These are phyloP conservation scores for Talinum fruticosum DNA, from an alignment of 148 eudicot genomes.

Conservation along the genomic window DNA sequence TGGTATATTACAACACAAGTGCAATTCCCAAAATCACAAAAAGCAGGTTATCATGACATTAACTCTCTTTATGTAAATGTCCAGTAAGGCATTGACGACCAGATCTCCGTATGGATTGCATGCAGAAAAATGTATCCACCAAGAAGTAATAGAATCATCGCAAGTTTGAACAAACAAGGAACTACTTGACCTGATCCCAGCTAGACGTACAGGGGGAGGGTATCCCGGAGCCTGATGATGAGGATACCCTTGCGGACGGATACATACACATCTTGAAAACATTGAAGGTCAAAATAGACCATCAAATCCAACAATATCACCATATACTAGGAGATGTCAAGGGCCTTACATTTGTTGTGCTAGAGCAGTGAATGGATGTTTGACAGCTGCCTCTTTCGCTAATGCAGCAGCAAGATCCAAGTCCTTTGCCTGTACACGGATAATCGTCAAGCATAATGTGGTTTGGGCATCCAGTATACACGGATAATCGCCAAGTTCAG, in stretches of 20 bases:
- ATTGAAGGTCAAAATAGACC: background rate
- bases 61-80: no score
- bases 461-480: no score
- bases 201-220: no score
- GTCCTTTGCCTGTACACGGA: slow-evolving; percentile 67
- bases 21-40: background rate
- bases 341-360: slow-evolving; percentile 59
- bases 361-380: slow-evolving; percentile 58
- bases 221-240: no score
- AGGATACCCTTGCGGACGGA: no score
- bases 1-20: background rate
- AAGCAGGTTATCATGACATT: background rate
- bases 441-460: background rate
- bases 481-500: background rate
- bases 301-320: background rate
- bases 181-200: no score
- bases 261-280: no score
- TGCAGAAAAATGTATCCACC: no score
- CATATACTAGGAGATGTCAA: background rate
- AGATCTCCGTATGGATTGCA: no score
- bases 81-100: no score
- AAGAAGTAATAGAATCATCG: no score
- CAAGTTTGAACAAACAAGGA: no score
- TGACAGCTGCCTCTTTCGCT: slow-evolving; percentile 57
- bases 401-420: slow-evolving; percentile 72